Conservation (phyloP, 768 basidiomycete species). For the Leucocoprinus birnbaumii region DNA sequence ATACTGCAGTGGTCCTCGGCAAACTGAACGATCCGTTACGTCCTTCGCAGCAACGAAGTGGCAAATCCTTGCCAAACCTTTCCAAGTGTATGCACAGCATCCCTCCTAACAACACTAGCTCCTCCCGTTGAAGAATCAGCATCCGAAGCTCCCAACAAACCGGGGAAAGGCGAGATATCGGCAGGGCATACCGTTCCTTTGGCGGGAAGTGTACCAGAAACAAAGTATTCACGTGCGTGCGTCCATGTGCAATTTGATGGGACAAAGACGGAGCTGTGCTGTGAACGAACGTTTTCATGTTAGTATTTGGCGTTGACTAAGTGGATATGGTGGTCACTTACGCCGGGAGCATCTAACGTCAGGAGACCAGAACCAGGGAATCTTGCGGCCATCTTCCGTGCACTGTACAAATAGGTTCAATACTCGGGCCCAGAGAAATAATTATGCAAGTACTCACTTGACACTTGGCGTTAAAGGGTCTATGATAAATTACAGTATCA, state of each 20-base stretch:
- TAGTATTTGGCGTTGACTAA: too few relatives aligned
- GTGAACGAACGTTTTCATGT: too few relatives aligned
- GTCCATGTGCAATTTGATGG: conserved; percentile 30
- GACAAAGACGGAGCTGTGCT: conserved; percentile 32
- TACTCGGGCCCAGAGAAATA: not conserved
- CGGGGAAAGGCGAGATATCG: conserved; percentile 24
- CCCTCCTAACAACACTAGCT: not conserved
- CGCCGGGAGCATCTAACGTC: conserved; percentile 38
- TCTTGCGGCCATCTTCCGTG: conserved; percentile 32
- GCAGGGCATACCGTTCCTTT: conserved; percentile 37
- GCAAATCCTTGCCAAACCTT: not conserved
- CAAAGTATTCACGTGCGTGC: conserved; percentile 36
- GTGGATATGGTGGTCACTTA: conserved; percentile 17
- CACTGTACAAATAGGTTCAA: conserved; percentile 26
- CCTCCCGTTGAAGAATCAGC: not conserved
- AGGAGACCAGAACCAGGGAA: conserved; percentile 38
- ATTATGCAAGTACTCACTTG: conserved; percentile 16
- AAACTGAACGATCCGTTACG: too few relatives aligned
- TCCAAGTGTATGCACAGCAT: not conserved
- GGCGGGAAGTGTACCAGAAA: conserved; percentile 34
- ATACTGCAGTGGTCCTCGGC: too few relatives aligned
- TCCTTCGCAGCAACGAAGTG: too few relatives aligned
- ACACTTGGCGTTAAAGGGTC: conserved; percentile 29
- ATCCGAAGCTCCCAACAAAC: not conserved
- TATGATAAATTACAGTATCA: not conserved